A percentile compares a stretch with the other conserved stretches of the same genome.
Conservation (phyloP, 495 filamentous ascomycete species). For the Penicillium herquei region DNA sequence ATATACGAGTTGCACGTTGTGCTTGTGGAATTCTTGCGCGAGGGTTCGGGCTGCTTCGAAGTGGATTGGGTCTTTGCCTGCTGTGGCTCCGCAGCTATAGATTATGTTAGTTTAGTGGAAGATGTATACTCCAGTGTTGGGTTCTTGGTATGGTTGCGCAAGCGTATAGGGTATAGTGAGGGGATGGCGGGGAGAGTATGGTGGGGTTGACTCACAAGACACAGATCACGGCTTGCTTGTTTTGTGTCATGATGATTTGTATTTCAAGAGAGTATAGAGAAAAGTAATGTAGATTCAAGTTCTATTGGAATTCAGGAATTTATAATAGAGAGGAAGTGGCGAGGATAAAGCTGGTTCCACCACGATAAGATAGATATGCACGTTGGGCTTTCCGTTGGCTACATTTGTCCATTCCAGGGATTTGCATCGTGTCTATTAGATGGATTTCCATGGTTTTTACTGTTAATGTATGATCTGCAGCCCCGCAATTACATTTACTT, state of each 20-base stretch:
- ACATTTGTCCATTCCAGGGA: neutral
- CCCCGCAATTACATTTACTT: no score
- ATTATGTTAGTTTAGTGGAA: constrained; percentile 9
- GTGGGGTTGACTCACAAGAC: constrained; percentile 63
- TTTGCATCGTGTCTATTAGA: neutral
- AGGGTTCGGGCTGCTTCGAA: constrained; percentile 75
- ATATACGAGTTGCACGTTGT: constrained; percentile 81
- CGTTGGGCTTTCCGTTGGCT: constrained; percentile 10
- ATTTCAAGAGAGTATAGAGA: neutral
- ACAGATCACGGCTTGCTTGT: constrained; percentile 62
- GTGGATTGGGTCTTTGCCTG: constrained; percentile 67
- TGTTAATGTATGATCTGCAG: neutral
- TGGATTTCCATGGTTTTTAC: neutral
- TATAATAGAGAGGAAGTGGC: constrained; percentile 1
- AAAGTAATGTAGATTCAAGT: neutral
- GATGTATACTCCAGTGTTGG: neutral
- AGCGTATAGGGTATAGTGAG: no score
- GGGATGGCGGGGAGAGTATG: neutral
- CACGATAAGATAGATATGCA: constrained; percentile 18
- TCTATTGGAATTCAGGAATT: neutral
- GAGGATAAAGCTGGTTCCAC: constrained; percentile 5
- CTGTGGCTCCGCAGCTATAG: constrained; percentile 71
- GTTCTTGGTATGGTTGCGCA: neutral
- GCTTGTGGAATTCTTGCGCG: constrained; percentile 66
- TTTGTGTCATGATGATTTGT: constrained; percentile 38